Base-by-base conservation (phyloP, 2,329 filamentous ascomycete species). In the Lomentospora prolificans region DNA sequence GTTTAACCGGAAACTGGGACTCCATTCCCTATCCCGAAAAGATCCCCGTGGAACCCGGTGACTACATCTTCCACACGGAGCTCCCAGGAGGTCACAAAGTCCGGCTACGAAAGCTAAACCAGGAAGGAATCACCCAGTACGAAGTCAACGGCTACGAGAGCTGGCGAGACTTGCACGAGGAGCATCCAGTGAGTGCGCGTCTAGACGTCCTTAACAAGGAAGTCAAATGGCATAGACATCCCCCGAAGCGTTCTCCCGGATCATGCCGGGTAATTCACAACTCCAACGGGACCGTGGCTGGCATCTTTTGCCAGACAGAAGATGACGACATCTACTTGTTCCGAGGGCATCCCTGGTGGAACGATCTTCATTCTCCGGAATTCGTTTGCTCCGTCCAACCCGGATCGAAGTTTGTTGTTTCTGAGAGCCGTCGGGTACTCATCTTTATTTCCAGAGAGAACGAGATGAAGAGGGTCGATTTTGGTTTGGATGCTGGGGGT, bases 231-330 rank as follows among this genome's bases (percentile, higher is more conserved):
- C 41, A 48, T 10, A 10, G 41, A 3, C 41, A 48, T 24, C 41
- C 41, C 5, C 41, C 41, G 6, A 48, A 48, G 7, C 17, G 17
- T 10, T 25, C 22, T 4, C 41, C 41, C 5, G 41, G 41, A 10
- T 48, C 41, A 2, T 48, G 41, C 22, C 41, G 41, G 6, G 41
- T 48, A 7, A 24, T 48, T 8, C 41, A 48, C 41, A 48, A 48
- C 19, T 10, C n/a, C 41, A 48, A 48, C 41, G 41, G 41, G 12
- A 48, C 41, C 5, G 41, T 48, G 4, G 41, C 41, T 10, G 41
- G 41, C n/a, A 48, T 48, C n/a, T 48, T 48, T 24, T 48, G 41
- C 19, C 41, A 48, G 41, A 48, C 41, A 9, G 41, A n/a, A n/a
- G 41, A 48, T 4, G 41, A 48, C 6, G 41, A 48, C 41, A 48